Evolutionary conservation across 371 early-diverging fungal genomes (phyloP).

Genomic region (Neoconidiobolus thromboides): DNA sequence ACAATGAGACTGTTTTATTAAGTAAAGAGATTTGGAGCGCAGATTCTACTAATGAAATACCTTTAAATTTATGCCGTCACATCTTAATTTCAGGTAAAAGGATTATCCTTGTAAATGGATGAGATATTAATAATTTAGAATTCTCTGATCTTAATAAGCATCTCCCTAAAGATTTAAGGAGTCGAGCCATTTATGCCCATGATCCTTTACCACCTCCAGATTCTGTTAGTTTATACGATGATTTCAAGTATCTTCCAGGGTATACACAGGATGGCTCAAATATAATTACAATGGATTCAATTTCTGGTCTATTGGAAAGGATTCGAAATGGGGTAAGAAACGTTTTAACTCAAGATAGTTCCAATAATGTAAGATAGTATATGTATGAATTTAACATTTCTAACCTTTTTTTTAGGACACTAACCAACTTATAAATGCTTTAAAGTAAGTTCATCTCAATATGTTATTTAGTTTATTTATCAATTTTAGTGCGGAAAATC

Average conservation of each 20-base stretch:
- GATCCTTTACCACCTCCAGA: not conserved
- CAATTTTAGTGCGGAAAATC: no score
- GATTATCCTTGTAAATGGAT: not conserved
- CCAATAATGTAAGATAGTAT: no score
- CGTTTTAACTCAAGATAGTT: no score
- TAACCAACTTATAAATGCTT: no score
- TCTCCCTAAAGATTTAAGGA: not conserved
- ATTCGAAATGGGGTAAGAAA: no score
- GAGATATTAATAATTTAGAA: not conserved
- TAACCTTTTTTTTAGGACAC: no score
- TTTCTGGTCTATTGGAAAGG: no score
- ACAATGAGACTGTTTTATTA: not conserved
- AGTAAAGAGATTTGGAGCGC: not conserved
- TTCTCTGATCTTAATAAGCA: not conserved
- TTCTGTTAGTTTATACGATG: slow-evolving; percentile 2
- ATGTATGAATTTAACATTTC: no score
- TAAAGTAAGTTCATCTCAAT: no score
- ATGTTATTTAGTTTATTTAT: no score
- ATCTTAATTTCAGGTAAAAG: not conserved
- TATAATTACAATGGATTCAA: no score
- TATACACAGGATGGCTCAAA: not conserved
- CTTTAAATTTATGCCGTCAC: not conserved
- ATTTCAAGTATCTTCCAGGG: not conserved
- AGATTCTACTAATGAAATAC: not conserved
- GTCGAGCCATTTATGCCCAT: not conserved